A percentile compares a stretch with the other conserved stretches of the same genome.
Evolutionary conservation across 2,329 filamentous ascomycete species (phyloP).

Genomic region (Ambrosiella cleistominuta): DNA sequence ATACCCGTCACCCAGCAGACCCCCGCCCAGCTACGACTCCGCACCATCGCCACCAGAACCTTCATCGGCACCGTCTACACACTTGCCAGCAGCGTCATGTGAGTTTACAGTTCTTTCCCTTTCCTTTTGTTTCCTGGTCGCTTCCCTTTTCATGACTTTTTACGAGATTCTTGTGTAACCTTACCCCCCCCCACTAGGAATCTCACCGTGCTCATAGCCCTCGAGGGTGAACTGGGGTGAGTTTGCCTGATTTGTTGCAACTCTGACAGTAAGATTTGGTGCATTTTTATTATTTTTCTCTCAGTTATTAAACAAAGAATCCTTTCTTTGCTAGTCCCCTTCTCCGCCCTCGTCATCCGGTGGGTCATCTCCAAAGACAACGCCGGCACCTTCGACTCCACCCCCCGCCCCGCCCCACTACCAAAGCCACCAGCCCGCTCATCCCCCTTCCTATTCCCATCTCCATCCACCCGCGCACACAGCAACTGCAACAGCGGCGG

Average conservation of each 20-base stretch:
- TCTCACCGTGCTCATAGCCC: conserved; percentile 37
- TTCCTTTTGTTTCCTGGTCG: too few species aligned
- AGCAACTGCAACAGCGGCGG: too few species aligned
- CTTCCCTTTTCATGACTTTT: too few species aligned
- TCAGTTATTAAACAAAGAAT: neutral
- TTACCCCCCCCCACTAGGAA: conserved; percentile 27
- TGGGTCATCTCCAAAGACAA: conserved; percentile 37
- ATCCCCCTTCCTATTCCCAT: neutral
- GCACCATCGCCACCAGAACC: conserved; percentile 36
- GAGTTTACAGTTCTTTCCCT: conserved; percentile 16
- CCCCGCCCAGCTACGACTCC: conserved; percentile 26
- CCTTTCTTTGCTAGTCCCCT: conserved; percentile 28
- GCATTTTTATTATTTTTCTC: neutral
- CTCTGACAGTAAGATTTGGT: conserved; percentile 32
- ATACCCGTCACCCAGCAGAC: conserved; percentile 28
- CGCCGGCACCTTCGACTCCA: conserved; percentile 19
- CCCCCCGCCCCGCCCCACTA: conserved; percentile 8
- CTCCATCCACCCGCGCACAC: too few species aligned
- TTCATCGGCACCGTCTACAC: conserved; percentile 42
- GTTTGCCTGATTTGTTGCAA: conserved; percentile 50
- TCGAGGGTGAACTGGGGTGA: conserved; percentile 46
- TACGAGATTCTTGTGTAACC: too few species aligned
- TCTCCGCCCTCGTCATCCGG: conserved; percentile 42
- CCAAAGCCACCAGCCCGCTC: neutral
- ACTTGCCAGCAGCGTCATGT: conserved; percentile 39